Base-by-base conservation (phyloP, 2,329 filamentous ascomycete genomes). In the Pseudogymnoascus sp. region DNA sequence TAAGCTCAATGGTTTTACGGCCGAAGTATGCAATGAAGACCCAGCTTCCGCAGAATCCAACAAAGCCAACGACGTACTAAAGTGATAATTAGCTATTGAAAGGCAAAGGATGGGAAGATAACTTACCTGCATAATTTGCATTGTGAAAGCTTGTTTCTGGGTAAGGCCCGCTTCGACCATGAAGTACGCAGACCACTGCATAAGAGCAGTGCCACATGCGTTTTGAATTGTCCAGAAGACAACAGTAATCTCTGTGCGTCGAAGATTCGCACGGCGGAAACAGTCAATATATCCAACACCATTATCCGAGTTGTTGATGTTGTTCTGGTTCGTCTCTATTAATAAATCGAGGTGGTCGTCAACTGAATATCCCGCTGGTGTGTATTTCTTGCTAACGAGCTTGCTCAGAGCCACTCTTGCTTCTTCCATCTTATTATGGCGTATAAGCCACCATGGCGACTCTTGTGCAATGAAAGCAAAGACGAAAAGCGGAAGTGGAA, bases 191-290 rank as follows among this genome's bases (percentile, higher is more conserved):
- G 82, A 84, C 64, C 85, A 88, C 63, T 83, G 83, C 65, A 85
- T 83, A 63, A 88, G 80, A 12, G 85, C 81, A 63, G 84, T 82
- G 7, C 85, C 84, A 61, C 80, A 83, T 2, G 86, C 74, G 12
- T 84, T 83, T 70, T 88, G 85, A 1, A 84, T 83, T 8, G 81
- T 77, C 75, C 85, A 88, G 4, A 83, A 81, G 65, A 84, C 82
- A 61, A 77, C 74, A 1, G 78, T 77, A 27, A 83, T 80, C 66
- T 83, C 80, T 0, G 81, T 83, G 15, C 81, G 77, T 12, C 79
- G 74, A n/a, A 77, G 68, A 64, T 81, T 80, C 39, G 74, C 71
- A 0, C 77, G 78, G 44, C 72, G 77, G 67, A 83, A 77, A 58
- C 80, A 81, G 64, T 83, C 80, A 21, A 71, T 15, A 64, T 82